Conservation (phyloP, 257 asterid genomes). For the Solanum paucissectum region DNA sequence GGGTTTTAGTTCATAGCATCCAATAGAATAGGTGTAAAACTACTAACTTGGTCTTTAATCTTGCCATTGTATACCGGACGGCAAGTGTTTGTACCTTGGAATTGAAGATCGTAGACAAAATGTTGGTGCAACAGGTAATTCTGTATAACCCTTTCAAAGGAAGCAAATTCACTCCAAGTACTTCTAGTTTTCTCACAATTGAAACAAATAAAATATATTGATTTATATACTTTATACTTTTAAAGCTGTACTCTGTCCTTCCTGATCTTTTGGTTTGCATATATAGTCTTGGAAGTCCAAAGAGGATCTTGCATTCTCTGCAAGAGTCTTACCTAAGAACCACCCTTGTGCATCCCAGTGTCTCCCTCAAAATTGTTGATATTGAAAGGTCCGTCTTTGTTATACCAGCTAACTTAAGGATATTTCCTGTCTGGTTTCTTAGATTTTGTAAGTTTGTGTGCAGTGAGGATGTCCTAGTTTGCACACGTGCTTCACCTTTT, state of each 20-base stretch:
- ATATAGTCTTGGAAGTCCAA: conserved; percentile 34
- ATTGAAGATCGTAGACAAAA: no score
- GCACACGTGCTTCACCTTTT: conserved; percentile 48
- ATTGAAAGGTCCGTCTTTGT: conserved; percentile 49
- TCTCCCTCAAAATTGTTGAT: conserved; percentile 63
- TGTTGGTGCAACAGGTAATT: neutral
- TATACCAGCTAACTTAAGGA: conserved; percentile 6
- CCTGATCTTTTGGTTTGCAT: conserved; percentile 14
- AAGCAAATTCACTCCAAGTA: conserved; percentile 7
- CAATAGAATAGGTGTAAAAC: neutral
- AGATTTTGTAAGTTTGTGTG: conserved; percentile 15
- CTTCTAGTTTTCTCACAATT: neutral
- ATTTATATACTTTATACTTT: neutral
- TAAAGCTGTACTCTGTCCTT: conserved; percentile 8
- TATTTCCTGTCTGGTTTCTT: conserved; percentile 4
- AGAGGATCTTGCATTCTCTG: conserved; percentile 61
- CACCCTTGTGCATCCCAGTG: conserved; percentile 59
- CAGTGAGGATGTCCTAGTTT: conserved; percentile 64
- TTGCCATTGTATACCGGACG: neutral
- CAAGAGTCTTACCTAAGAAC: conserved; percentile 58
- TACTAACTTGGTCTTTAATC: neutral
- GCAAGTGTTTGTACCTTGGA: neutral
- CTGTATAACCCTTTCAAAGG: neutral
- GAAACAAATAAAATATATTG: neutral
- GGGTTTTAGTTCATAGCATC: neutral